These are phyloP conservation scores for Ceratobasidium sp. DNA, from an alignment of 1,284 basidiomycete genomes.

Conservation along the genomic window DNA sequence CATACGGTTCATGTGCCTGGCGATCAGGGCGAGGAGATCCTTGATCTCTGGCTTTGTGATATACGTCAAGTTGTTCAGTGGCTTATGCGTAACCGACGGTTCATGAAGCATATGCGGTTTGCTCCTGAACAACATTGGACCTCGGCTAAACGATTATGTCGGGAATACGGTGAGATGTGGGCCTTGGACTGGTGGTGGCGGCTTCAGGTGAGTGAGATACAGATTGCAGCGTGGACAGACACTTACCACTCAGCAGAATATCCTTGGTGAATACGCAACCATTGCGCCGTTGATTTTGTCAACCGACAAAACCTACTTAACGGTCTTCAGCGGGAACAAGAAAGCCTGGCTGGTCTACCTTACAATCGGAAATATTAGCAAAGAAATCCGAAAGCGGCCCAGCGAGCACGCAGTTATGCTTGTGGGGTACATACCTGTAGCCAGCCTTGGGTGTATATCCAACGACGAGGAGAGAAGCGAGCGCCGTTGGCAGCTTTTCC, in stretches of 20 bases:
- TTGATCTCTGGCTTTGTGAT: neutral
- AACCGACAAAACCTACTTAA: constrained; percentile 43
- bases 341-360: constrained; percentile 43
- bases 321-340: constrained; percentile 34
- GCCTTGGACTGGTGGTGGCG: neutral
- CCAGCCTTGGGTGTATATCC: neutral
- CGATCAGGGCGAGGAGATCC: constrained; percentile 42
- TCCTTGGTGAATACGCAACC: constrained; percentile 35
- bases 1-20: neutral
- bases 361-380: constrained; percentile 44
- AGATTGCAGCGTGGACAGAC: too few species aligned
- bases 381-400: constrained; percentile 1
- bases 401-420: constrained; percentile 21
- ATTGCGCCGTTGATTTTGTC: constrained; percentile 41
- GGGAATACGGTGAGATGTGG: neutral
- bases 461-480: neutral
- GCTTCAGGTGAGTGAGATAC: neutral
- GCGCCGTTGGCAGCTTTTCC: neutral
- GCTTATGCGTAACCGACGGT: neutral
- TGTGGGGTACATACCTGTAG: constrained; percentile 40
- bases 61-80: neutral
- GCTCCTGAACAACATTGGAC: neutral
- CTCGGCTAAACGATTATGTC: neutral
- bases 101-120: neutral
- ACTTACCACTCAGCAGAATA: constrained; percentile 3